These are phyloP conservation scores for Sextonia rubra DNA, from an alignment of 164 flowering plant genomes.

Conservation along the genomic window DNA sequence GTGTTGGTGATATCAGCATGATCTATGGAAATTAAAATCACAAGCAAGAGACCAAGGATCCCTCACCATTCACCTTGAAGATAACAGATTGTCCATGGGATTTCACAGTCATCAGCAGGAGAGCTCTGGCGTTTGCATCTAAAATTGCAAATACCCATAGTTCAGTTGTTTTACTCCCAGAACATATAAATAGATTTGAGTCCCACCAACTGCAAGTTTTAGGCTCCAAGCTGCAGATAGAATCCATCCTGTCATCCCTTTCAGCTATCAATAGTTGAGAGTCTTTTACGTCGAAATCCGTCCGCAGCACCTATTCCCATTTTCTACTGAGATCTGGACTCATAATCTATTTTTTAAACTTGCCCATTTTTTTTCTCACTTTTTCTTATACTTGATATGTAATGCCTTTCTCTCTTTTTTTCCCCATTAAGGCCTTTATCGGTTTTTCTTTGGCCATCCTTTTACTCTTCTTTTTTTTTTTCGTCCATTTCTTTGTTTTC, in stretches of 20 bases:
- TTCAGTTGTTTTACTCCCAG: conserved; percentile 12
- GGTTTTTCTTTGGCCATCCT: conserved; percentile 1
- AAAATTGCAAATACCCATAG: conserved; percentile 8
- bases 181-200: conserved; percentile 7
- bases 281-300: neutral
- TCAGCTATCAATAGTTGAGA: neutral
- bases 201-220: conserved; percentile 7
- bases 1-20: neutral
- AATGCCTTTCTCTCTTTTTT: neutral
- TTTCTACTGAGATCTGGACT: neutral
- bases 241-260: conserved; percentile 5
- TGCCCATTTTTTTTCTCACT: neutral
- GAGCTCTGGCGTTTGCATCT: conserved; percentile 12
- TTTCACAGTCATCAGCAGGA: conserved; percentile 13
- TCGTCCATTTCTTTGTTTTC: neutral
- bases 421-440: neutral
- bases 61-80: conserved; percentile 25
- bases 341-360: neutral
- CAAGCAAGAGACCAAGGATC: conserved; percentile 25
- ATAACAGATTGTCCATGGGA: conserved; percentile 4
- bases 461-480: conserved; percentile 5
- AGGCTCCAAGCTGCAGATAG: neutral
- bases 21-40: neutral
- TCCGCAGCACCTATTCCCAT: neutral
- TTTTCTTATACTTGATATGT: neutral